These are phyloP conservation scores for Ophiostoma fasciatum DNA, from an alignment of 2,329 filamentous ascomycete genomes.

Conservation along the genomic window DNA sequence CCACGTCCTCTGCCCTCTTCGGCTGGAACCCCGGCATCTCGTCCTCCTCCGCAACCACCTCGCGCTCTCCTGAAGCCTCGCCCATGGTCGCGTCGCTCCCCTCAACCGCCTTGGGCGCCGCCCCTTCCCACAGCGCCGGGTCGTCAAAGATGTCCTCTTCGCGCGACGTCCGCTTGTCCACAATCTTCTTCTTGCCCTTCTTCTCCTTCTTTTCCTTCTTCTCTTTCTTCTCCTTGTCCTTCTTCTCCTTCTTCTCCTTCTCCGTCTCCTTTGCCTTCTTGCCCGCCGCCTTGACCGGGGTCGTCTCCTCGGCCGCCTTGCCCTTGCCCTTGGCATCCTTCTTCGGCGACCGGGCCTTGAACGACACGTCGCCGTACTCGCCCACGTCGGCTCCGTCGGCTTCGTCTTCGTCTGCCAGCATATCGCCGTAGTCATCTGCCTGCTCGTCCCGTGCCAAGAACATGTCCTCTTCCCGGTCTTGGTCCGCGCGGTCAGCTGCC, in stretches of 20 bases:
- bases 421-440: too few species aligned
- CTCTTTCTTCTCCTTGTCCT: slow-evolving; percentile 16
- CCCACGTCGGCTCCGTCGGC: not conserved
- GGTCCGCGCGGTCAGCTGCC: not conserved
- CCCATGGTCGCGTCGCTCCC: too few species aligned
- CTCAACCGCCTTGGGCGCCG: slow-evolving; percentile 22
- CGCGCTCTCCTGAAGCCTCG: not conserved
- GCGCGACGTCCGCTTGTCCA: slow-evolving; percentile 23
- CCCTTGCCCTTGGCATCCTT: slow-evolving; percentile 3
- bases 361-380: not conserved
- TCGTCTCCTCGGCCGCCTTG: not conserved
- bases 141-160: slow-evolving; percentile 32
- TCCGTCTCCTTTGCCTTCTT: not conserved
- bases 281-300: too few species aligned
- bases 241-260: slow-evolving; percentile 14
- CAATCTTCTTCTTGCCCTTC: slow-evolving; percentile 21
- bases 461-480: not conserved
- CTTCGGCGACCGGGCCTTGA: slow-evolving; percentile 1
- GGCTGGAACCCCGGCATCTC: slow-evolving; percentile 2
- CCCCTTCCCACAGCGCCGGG: slow-evolving; percentile 28
- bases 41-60: not conserved
- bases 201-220: slow-evolving; percentile 13
- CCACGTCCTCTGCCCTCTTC: not conserved
- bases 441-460: not conserved
- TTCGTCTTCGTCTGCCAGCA: not conserved